phyloP scores from a whole-genome alignment of 805 yeast genomes.

The Wickerhamiella musiphila region DNA sequence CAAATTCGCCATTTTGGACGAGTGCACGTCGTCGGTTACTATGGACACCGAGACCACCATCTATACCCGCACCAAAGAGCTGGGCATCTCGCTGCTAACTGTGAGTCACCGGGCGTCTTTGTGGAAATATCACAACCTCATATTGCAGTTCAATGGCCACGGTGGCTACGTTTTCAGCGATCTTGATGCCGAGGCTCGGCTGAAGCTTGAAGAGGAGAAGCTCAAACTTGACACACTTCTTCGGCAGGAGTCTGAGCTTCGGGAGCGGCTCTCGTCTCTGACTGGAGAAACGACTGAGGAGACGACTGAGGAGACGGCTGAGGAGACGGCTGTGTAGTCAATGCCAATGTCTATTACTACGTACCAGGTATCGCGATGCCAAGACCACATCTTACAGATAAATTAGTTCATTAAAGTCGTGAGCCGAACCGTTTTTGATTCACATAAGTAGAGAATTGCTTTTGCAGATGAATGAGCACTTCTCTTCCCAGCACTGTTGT shows the following conservation, averaged over 20 bases:
- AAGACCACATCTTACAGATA: too few species aligned
- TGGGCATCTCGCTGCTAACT: slow-evolving; percentile 68
- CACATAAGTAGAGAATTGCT: too few species aligned
- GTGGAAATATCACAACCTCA: slow-evolving; percentile 78
- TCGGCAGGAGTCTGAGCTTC: slow-evolving; percentile 51
- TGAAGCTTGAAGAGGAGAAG: slow-evolving; percentile 63
- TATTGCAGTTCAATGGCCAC: slow-evolving; percentile 74
- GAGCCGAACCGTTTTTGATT: too few species aligned
- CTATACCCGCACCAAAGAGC: slow-evolving; percentile 63
- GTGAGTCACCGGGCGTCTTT: slow-evolving; percentile 86
- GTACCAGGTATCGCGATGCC: too few species aligned
- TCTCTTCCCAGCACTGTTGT: too few species aligned
- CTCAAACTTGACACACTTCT: slow-evolving; percentile 48
- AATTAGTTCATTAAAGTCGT: too few species aligned
- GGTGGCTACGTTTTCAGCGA: slow-evolving; percentile 47
- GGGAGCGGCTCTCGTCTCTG: slow-evolving; percentile 45
- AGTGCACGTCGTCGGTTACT: slow-evolving; percentile 87
- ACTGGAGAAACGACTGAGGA: too few species aligned
- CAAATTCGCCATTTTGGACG: slow-evolving; percentile 85
- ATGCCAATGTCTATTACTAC: too few species aligned
- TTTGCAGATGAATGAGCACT: too few species aligned
- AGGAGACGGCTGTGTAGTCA: too few species aligned
- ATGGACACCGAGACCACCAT: slow-evolving; percentile 80
- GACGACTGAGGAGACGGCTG: too few species aligned
- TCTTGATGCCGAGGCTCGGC: slow-evolving; percentile 56